These are phyloP conservation scores for Nothophytophthora sp. DNA, from an alignment of 352 stramenopile species.

Conservation along the genomic window DNA sequence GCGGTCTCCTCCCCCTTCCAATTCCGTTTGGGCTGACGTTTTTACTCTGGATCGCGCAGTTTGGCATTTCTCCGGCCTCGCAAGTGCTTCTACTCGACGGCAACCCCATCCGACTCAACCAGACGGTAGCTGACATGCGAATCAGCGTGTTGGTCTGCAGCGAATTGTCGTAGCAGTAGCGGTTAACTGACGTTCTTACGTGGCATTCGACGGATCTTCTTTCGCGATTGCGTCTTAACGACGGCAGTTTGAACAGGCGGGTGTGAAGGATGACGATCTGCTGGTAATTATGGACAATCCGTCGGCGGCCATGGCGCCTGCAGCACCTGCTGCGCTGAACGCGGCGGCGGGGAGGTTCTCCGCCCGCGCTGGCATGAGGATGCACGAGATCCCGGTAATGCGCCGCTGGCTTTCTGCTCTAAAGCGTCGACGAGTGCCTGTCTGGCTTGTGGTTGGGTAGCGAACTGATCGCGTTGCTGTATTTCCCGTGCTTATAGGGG, in stretches of 20 bases:
- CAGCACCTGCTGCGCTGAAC: conserved; percentile 10
- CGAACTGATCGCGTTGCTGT: conserved; percentile 15
- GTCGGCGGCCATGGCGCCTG: conserved; percentile 16
- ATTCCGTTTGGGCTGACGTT: too few relatives aligned
- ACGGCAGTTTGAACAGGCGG: conserved; percentile 64
- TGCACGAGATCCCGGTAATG: conserved; percentile 79
- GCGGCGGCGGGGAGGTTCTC: conserved; percentile 21
- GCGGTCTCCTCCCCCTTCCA: too few relatives aligned
- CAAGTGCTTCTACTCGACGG: conserved; percentile 74
- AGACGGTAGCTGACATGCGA: conserved; percentile 39
- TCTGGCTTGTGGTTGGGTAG: background rate
- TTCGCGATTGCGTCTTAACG: background rate
- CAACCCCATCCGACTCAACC: conserved; percentile 45
- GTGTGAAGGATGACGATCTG: conserved; percentile 73
- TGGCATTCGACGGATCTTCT: too few relatives aligned
- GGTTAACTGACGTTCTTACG: too few relatives aligned
- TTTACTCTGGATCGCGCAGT: too few relatives aligned
- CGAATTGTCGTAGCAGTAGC: too few relatives aligned
- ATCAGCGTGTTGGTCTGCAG: too few relatives aligned
- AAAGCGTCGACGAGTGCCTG: background rate
- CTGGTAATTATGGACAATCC: conserved; percentile 62
- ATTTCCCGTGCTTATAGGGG: conserved; percentile 7
- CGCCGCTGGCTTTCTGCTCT: background rate
- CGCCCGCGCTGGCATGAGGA: conserved; percentile 66
- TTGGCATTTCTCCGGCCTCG: conserved; percentile 49